Conservation (phyloP, 768 basidiomycete species). For the Xerocomus potaroensis region DNA sequence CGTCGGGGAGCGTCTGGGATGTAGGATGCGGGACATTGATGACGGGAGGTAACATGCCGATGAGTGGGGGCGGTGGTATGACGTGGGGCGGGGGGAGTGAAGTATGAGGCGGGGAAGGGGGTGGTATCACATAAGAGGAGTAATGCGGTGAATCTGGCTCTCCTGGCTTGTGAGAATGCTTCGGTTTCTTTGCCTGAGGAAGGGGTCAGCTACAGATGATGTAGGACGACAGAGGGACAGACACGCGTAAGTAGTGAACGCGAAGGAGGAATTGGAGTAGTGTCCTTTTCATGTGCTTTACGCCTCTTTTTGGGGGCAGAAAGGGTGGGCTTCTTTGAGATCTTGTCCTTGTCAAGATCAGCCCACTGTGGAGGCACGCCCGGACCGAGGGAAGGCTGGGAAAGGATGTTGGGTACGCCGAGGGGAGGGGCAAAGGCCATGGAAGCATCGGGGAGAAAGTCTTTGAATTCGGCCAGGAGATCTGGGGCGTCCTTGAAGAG, state of each 20-base stretch:
- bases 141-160: conserved; percentile 50
- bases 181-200: conserved; percentile 56
- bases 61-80: conserved; percentile 28
- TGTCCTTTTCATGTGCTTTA: conserved; percentile 62
- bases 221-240: conserved; percentile 18
- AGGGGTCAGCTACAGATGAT: conserved; percentile 3
- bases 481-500: conserved; percentile 82
- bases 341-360: conserved; percentile 37
- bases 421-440: conserved; percentile 40
- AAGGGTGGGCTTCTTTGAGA: conserved; percentile 40
- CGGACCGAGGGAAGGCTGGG: conserved; percentile 40
- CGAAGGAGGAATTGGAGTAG: conserved; percentile 51
- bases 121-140: conserved; percentile 42
- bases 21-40: conserved; percentile 26
- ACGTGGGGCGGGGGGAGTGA: conserved; percentile 21
- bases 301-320: conserved; percentile 55
- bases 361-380: conserved; percentile 37
- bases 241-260: conserved; percentile 50
- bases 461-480: conserved; percentile 74
- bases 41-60: conserved; percentile 22
- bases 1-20: conserved; percentile 52
- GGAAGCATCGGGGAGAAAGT: conserved; percentile 68
- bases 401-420: conserved; percentile 44
- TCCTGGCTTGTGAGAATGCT: conserved; percentile 57
- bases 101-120: conserved; percentile 31